Evolutionary conservation across 1,284 basidiomycete genomes (phyloP), one percentile per base, ranked within the genome.

Genomic region (Heterobasidion annosum): DNA sequence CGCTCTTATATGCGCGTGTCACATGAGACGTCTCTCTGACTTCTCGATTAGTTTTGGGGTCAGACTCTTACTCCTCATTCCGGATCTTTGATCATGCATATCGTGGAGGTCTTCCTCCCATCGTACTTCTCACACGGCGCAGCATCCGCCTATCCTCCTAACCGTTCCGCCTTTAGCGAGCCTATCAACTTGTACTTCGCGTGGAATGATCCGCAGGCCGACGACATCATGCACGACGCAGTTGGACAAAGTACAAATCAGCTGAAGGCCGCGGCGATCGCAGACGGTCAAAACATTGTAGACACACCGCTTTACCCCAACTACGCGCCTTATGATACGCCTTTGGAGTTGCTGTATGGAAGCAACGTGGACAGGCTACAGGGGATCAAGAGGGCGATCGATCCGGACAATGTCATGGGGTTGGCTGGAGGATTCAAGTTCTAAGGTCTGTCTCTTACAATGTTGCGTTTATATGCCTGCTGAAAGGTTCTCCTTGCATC

Each of bases 251-350:
- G 53, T 3, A 40, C 50, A 3, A 50, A 43, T 4, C 18, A 34
- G 8, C 37, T 58, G 34, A 13, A 48, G 1, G 46, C 49, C 6
- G 54, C 51, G 12, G 64, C 61, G 9, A 40, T 57, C 9, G 34
- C 32, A 10, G 57, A 62, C 5, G 65, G 61, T 32, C 66, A 66
- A 55, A 59, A 56, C 33, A 43, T 66, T 52, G 54, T 51, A 3
- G 45, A 62, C 15, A 63, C 62, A 13, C 46, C 61, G 18, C 35
- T 62, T 43, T 68, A 68, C 51, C 53, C 59, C n/a, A 68, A 68
- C 52, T 67, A 66, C 50, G 66, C 65, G 12, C 54, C 65, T 33
- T 49, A 48, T 13, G 60, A 58, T 34, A 64, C 62, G 12, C 59
- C 62, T 35, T 13, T 65, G 49, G 54, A 59, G 35, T 45, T 45